These are phyloP conservation scores for Hypericum perforatum DNA, from an alignment of 345 rosid genomes.

Conservation along the genomic window DNA sequence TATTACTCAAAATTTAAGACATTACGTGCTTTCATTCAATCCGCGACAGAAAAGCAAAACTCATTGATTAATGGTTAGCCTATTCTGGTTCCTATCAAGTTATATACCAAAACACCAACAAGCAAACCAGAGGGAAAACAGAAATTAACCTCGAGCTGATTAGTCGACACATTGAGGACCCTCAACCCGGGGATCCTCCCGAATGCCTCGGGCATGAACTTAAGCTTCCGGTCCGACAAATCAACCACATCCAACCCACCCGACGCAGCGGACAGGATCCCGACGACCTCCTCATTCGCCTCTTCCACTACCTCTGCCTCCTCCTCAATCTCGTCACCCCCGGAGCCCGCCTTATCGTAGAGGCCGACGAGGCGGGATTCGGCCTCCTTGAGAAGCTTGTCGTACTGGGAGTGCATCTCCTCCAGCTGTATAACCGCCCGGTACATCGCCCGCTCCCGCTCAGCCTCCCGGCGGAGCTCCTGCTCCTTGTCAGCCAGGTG, in stretches of 20 bases:
- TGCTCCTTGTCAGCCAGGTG: conserved; percentile 52
- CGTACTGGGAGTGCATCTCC: conserved; percentile 71
- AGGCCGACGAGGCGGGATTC: conserved; percentile 63
- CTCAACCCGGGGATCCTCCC: conserved; percentile 55
- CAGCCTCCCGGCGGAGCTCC: conserved; percentile 41
- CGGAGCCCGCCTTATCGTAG: conserved; percentile 45
- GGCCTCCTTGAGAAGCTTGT: conserved; percentile 66
- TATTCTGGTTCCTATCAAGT: not conserved
- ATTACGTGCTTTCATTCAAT: not conserved
- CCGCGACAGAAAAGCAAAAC: not conserved
- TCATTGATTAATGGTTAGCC: not conserved
- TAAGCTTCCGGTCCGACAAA: conserved; percentile 47
- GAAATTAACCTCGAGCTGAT: conserved; percentile 59
- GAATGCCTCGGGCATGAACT: conserved; percentile 71
- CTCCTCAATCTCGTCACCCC: conserved; percentile 17
- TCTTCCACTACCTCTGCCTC: conserved; percentile 22
- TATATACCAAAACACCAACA: no score
- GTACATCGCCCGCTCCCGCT: conserved; percentile 41
- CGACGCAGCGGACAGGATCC: conserved; percentile 43
- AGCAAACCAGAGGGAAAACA: not conserved
- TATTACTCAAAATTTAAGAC: no score
- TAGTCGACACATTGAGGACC: conserved; percentile 53
- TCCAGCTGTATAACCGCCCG: conserved; percentile 54
- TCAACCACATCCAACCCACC: conserved; percentile 58
- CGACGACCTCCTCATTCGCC: conserved; percentile 49